Base-by-base conservation (phyloP, 164 flowering plant genomes). In the Chimonanthus praecox region DNA sequence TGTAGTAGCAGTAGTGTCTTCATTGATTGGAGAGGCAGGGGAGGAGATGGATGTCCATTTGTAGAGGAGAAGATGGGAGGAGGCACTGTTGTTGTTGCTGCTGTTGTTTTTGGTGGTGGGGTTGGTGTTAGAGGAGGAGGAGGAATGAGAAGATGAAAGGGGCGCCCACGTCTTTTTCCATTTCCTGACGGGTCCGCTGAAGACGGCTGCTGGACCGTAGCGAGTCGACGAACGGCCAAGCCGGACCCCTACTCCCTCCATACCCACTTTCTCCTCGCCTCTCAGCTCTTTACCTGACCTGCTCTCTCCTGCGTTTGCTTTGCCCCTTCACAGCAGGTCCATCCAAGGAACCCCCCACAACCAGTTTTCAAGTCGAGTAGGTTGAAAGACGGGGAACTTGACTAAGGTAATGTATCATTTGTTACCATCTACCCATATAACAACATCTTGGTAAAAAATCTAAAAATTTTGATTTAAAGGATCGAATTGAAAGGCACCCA, bases 161-260 rank as follows among this genome's bases (percentile, higher is more conserved):
- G 85, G 90, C 71, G 90, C 82, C 99, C 99, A 95, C 21, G 79
- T 84, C 88, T 95, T 95, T 95, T 88, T 94, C 99, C 99, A 95
- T 80, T 86, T 95, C 72, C 98, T 78, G 16, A 95, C 99, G 5
- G 97, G 98, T 2, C 99, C 99, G 62, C 66, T 94, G 87, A 95
- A 95, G 58, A 92, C 98, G 11, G 94, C 86, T 65, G 99, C 82
- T 48, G 98, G 91, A 21, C 92, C 97, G 85, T 90, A 94, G 43
- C 98, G 84, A 20, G 90, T 85, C 58, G 98, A 94, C 7, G 97
- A 90, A 43, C 99, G 83, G 33, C 99, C 99, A 58, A 90, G 78
- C 66, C 99, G 84, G 50, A 95, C 96, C 70, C 99, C 98, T 6
- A 93, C 98, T 8, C 92, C 99, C 76, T 95, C 99, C 99, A 95